These are phyloP conservation scores for Mortierella sp. DNA, from an alignment of 371 early-diverging fungal genomes.

Conservation along the genomic window DNA sequence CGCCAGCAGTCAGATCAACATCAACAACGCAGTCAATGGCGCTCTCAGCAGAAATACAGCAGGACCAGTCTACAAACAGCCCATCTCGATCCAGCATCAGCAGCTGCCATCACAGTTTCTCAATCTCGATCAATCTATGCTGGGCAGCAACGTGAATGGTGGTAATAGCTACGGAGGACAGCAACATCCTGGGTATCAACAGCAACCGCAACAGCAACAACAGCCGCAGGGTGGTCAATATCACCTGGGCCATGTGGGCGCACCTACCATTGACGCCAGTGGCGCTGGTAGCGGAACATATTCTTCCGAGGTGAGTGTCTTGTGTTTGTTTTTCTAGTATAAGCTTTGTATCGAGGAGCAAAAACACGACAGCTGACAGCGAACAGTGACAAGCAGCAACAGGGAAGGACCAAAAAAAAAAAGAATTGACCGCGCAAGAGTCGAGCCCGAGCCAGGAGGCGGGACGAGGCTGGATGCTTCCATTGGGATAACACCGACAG, in stretches of 20 bases:
- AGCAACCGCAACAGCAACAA: neutral
- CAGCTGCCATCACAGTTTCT: slow-evolving; percentile 20
- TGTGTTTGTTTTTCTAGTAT: neutral
- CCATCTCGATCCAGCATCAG: slow-evolving; percentile 34
- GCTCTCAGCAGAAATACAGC: neutral
- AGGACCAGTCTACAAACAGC: slow-evolving; percentile 30
- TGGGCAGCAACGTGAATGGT: neutral
- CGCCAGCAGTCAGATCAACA: slow-evolving; percentile 2
- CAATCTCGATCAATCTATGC: slow-evolving; percentile 6
- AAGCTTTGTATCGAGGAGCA: no score
- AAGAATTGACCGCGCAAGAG: neutral
- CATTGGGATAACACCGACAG: neutral
- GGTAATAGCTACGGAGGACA: neutral
- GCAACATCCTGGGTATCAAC: neutral
- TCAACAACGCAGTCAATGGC: neutral
- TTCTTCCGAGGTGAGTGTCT: slow-evolving; percentile 6
- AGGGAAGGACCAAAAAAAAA: neutral
- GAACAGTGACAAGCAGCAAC: neutral
- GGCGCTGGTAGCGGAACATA: neutral
- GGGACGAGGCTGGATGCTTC: neutral
- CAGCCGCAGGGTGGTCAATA: slow-evolving; percentile 3
- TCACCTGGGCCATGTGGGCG: neutral
- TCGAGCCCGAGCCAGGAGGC: neutral
- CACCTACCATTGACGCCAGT: neutral
- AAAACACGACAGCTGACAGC: no score